Conservation (phyloP, 192 early-diverging fungal genomes). For the Linnemannia hyalina region DNA sequence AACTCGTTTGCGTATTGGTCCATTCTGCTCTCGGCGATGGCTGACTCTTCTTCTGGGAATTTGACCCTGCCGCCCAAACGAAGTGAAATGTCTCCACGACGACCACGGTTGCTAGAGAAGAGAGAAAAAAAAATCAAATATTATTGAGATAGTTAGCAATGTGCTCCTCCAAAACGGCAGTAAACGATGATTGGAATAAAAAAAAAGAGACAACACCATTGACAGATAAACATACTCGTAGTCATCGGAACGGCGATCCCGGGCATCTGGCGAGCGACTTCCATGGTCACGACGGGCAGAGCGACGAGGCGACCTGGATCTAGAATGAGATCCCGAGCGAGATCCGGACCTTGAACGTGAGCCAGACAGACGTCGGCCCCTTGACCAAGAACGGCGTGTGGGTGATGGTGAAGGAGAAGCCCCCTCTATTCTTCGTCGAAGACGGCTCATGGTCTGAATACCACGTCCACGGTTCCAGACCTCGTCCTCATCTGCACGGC, state of each 20-base stretch:
- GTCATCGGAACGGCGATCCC: slow-evolving; percentile 16
- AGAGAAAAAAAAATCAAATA: not conserved
- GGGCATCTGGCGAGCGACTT: slow-evolving; percentile 34
- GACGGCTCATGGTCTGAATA: slow-evolving; percentile 35
- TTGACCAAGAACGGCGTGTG: slow-evolving; percentile 44
- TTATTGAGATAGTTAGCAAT: not conserved
- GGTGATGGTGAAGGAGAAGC: slow-evolving; percentile 37
- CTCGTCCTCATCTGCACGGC: slow-evolving; percentile 47
- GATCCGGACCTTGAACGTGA: slow-evolving; percentile 39
- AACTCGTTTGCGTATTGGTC: slow-evolving; percentile 40
- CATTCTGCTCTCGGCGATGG: slow-evolving; percentile 1
- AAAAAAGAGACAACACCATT: not conserved
- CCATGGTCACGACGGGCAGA: slow-evolving; percentile 21
- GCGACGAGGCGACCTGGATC: slow-evolving; percentile 21
- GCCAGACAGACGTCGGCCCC: slow-evolving; percentile 31
- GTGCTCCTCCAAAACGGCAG: too few relatives aligned
- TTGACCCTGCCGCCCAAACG: slow-evolving; percentile 43
- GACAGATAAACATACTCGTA: slow-evolving; percentile 28
- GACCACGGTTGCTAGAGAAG: slow-evolving; percentile 38
- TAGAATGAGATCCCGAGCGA: slow-evolving; percentile 19
- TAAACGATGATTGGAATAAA: not conserved
- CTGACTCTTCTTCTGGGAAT: slow-evolving; percentile 4
- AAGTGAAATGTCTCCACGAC: slow-evolving; percentile 45
- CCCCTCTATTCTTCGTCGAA: slow-evolving; percentile 37
- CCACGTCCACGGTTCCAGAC: slow-evolving; percentile 47